A percentile compares a stretch with the other conserved stretches of the same genome.
Evolutionary conservation across 495 filamentous ascomycete species (phyloP).

Genomic region (Penicillium waksmanii): DNA sequence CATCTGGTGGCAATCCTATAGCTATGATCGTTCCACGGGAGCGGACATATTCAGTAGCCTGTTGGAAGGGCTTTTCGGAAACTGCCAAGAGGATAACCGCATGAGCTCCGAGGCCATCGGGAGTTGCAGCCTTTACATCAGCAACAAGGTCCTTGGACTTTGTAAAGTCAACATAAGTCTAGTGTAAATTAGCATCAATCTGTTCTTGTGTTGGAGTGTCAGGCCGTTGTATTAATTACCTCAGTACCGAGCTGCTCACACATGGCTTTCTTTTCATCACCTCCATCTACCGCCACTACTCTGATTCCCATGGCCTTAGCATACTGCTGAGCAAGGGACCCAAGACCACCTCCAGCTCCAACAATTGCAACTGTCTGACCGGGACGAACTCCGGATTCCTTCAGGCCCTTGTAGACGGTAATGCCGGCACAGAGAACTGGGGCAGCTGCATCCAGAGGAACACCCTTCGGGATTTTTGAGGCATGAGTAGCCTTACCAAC

Average conservation of each 20-base stretch:
- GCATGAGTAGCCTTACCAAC: constrained; percentile 85
- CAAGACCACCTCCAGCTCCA: constrained; percentile 83
- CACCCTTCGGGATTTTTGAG: constrained; percentile 74
- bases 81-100: constrained; percentile 85
- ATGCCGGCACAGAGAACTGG: constrained; percentile 86
- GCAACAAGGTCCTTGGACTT: constrained; percentile 71
- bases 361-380: constrained; percentile 82
- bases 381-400: constrained; percentile 66
- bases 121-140: constrained; percentile 75
- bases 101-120: constrained; percentile 80
- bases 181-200: constrained; percentile 3
- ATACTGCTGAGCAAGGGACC: constrained; percentile 80
- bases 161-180: constrained; percentile 75
- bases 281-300: constrained; percentile 74
- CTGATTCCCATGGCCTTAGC: constrained; percentile 84
- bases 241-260: constrained; percentile 65
- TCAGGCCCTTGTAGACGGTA: constrained; percentile 89
- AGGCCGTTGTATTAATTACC: constrained; percentile 19
- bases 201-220: not conserved
- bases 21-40: constrained; percentile 78
- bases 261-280: constrained; percentile 74
- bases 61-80: constrained; percentile 88
- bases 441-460: constrained; percentile 74
- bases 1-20: constrained; percentile 80
- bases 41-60: constrained; percentile 83